Base-by-base conservation (phyloP, 176 grass and related monocot genomes). In the Carex pumila region DNA sequence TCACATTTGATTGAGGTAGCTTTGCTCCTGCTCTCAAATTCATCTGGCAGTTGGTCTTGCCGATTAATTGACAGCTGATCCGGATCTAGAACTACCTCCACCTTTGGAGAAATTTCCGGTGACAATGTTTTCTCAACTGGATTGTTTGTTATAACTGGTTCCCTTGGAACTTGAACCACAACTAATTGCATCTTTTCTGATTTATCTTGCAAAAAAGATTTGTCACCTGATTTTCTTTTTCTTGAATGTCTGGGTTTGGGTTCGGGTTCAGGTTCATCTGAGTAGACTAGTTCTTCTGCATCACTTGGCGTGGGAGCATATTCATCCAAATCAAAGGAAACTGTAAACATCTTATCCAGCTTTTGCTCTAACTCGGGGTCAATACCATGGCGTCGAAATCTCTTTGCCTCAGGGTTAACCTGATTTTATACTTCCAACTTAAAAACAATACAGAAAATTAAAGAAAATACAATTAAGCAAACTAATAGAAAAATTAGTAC, bases 281-380 rank as follows among this genome's bases (percentile, higher is more conserved):
- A 74, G 31, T 79, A 34, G 21, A 65, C 68, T 7, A 53, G 29
- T 29, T 78, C 55, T 6, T 81, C 72, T 12, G 75, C 12, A 34
- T 86, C 72, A 32, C 56, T 55, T 10, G 37, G 41, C 30, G 56
- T 17, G 2, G 61, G 43, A 70, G 84, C 63, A 79, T 79, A 85
- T 56, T 67, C 84, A 32, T 86, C 84, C 54, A 79, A 56, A 47
- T 86, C 47, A 10, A 19, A 58, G 31, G 68, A 31, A 52, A 67
- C 32, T 31, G 30, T 68, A 66, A 86, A 86, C 84, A 86, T 86
- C 43, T 67, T 86, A 63, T 86, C 84, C 12, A 86, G 61, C 14
- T 86, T 86, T 79, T 86, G 22, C 73, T 86, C 74, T 21, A 86
- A 66, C 62, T 86, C 84, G 15, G 84, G 84, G 1, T 80, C 74